Conservation (phyloP, 139 green algal genomes). For the Coccomyxa sp. region DNA sequence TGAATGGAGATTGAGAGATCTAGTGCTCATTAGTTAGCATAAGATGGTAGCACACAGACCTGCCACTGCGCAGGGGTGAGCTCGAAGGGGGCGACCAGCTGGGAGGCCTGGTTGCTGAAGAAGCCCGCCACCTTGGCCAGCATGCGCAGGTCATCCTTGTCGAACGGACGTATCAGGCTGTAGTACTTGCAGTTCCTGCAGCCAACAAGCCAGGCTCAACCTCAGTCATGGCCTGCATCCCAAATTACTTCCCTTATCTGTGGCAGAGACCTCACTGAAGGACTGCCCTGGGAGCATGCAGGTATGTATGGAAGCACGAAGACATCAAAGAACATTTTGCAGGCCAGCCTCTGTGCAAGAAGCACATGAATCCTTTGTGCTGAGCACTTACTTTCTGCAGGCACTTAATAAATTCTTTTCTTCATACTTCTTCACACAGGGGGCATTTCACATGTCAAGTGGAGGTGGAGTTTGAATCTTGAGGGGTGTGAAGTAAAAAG, state of each 20-base stretch:
- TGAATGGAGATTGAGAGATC: not conserved
- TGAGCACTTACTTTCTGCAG: too few relatives aligned
- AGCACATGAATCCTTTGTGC: too few relatives aligned
- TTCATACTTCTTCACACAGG: not conserved
- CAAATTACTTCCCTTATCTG: not conserved
- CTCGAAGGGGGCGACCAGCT: not conserved
- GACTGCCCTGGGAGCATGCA: not conserved
- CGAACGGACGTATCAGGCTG: conserved; percentile 5
- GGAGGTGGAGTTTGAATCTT: not conserved
- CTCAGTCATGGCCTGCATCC: not conserved
- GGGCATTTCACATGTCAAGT: not conserved
- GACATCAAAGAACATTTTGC: not conserved
- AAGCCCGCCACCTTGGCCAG: conserved; percentile 18
- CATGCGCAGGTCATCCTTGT: conserved; percentile 15
- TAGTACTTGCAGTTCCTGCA: conserved; percentile 18
- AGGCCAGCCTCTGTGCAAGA: too few relatives aligned
- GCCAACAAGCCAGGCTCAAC: not conserved
- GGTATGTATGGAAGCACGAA: not conserved
- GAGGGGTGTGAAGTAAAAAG: too few relatives aligned
- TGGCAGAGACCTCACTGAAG: not conserved
- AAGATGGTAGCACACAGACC: not conserved
- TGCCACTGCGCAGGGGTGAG: conserved; percentile 8
- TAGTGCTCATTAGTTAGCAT: conserved; percentile 1
- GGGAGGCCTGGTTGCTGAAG: not conserved
- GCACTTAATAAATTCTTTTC: too few relatives aligned